These are phyloP conservation scores for Dictyophora rubrovolvata DNA, from an alignment of 768 basidiomycete species.

Conservation along the genomic window DNA sequence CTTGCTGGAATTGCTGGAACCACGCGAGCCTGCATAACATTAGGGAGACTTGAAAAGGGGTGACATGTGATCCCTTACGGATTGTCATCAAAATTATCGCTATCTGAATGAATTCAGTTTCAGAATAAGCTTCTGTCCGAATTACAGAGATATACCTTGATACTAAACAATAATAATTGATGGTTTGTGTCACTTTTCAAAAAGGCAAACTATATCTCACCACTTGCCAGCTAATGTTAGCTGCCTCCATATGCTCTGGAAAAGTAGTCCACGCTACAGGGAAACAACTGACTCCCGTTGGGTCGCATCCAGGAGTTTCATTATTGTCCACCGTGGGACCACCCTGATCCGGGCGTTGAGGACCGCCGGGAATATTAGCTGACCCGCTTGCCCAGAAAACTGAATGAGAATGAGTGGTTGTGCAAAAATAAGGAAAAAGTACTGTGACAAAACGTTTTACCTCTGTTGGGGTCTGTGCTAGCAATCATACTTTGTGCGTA, in stretches of 20 bases:
- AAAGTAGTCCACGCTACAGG: slow-evolving; percentile 10
- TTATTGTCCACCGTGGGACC: slow-evolving; percentile 11
- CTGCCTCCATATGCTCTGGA: slow-evolving; percentile 4
- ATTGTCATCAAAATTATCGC: slow-evolving; percentile 10
- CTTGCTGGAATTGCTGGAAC: slow-evolving; percentile 1
- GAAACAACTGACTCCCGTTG: slow-evolving; percentile 7
- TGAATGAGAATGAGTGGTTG: neutral
- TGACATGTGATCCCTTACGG: slow-evolving; percentile 1
- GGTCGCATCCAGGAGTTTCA: slow-evolving; percentile 9
- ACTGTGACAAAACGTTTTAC: neutral
- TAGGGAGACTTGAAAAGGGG: neutral
- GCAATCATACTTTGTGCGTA: slow-evolving; percentile 11
- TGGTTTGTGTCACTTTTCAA: neutral
- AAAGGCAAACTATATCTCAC: neutral
- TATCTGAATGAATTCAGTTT: neutral
- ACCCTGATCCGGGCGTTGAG: slow-evolving; percentile 7
- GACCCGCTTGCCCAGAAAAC: slow-evolving; percentile 10
- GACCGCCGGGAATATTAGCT: slow-evolving; percentile 12
- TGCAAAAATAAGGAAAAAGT: neutral
- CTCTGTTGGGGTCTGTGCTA: slow-evolving; percentile 8
- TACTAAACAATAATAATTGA: neutral
- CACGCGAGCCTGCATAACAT: neutral
- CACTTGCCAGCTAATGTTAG: slow-evolving; percentile 7
- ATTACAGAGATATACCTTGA: slow-evolving; percentile 1
- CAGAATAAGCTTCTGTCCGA: neutral